Evolutionary conservation across 225 moss, liverwort and hornwort species (phyloP).

Genomic region (Antitrichia curtipendula): DNA sequence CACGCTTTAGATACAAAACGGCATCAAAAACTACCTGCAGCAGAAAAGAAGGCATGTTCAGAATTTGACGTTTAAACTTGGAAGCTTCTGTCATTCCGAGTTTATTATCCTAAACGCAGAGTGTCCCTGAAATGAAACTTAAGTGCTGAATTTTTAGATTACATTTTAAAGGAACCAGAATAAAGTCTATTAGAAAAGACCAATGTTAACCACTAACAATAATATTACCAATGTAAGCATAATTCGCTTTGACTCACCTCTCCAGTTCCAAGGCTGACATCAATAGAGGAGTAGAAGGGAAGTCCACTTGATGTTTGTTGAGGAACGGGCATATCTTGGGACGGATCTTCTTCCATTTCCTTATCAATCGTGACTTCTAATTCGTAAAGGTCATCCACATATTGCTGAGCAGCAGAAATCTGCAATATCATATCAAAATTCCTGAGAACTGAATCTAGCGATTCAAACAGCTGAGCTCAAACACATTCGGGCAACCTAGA

Average conservation of each 20-base stretch:
- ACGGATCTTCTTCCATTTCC: not conserved
- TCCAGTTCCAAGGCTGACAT: constrained; percentile 55
- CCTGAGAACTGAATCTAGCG: constrained; percentile 16
- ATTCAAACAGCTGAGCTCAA: not conserved
- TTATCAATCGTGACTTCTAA: constrained; percentile 5
- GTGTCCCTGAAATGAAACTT: not conserved
- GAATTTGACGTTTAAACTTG: not conserved
- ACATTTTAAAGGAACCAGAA: not conserved
- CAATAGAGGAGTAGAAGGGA: constrained; percentile 36
- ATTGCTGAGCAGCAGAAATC: constrained; percentile 62
- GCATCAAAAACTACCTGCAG: constrained; percentile 52
- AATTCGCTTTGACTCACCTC: constrained; percentile 28
- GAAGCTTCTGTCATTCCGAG: not conserved
- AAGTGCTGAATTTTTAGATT: not conserved
- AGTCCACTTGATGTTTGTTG: constrained; percentile 27
- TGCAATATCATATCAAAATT: not conserved
- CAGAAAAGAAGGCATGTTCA: not conserved
- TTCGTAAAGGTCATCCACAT: constrained; percentile 36
- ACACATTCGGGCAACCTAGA: not conserved
- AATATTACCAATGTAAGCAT: not conserved
- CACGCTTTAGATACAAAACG: constrained; percentile 38
- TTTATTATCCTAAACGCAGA: not conserved
- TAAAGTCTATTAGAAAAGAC: not conserved
- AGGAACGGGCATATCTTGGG: constrained; percentile 13
- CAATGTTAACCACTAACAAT: not conserved